Evolutionary conservation across 306 rosid species (phyloP).

Genomic region (Rubus parviflorus): DNA sequence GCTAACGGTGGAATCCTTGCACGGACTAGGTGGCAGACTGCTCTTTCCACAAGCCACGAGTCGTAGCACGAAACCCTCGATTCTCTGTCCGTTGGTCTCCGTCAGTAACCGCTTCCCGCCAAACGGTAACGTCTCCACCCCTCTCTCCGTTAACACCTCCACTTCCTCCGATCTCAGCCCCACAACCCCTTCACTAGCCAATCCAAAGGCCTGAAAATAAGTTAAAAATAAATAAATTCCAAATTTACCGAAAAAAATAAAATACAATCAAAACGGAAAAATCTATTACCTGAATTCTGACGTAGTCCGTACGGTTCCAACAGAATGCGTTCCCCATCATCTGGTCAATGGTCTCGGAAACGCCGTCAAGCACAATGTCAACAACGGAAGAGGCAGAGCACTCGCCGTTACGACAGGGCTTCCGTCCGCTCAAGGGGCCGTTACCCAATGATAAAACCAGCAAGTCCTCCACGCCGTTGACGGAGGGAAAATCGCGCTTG

Average conservation of each 20-base stretch:
- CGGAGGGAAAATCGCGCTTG: conserved; percentile 88
- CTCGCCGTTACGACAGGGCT: conserved; percentile 37
- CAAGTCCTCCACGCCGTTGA: conserved; percentile 80
- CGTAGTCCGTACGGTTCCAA: conserved; percentile 84
- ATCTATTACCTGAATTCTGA: conserved; percentile 76
- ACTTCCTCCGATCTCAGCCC: conserved; percentile 35
- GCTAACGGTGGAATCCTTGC: conserved; percentile 65
- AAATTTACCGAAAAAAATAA: background rate
- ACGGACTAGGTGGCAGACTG: conserved; percentile 75
- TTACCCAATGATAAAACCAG: conserved; percentile 79
- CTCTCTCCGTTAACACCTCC: conserved; percentile 67
- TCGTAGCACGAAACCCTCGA: conserved; percentile 70
- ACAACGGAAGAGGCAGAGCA: conserved; percentile 66
- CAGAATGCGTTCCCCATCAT: conserved; percentile 94
- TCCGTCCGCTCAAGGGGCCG: conserved; percentile 46
- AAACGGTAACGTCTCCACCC: conserved; percentile 87
- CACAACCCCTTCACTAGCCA: conserved; percentile 38
- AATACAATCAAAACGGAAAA: background rate
- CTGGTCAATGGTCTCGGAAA: conserved; percentile 92
- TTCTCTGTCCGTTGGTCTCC: conserved; percentile 91
- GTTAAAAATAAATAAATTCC: background rate
- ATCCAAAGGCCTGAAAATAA: conserved; percentile 58
- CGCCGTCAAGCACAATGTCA: conserved; percentile 84
- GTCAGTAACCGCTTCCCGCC: conserved; percentile 98
- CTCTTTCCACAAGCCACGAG: conserved; percentile 65